Evolutionary conservation across 768 basidiomycete genomes (phyloP).

Genomic region (Piloderma croceum): DNA sequence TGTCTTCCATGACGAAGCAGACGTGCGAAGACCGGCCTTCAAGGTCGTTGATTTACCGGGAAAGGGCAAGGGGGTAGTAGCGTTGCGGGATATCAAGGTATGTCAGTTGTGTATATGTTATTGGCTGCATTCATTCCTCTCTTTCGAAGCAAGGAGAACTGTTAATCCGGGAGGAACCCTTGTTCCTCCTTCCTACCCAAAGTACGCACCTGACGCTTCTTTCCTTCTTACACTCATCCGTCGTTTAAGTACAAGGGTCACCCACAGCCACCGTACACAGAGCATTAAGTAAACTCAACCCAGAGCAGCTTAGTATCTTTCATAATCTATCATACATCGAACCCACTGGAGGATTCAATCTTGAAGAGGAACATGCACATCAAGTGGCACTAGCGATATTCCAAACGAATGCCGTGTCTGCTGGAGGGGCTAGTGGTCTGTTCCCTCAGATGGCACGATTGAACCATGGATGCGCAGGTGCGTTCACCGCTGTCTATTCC

Average conservation of each 20-base stretch:
- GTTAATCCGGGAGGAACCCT: slow-evolving; percentile 48
- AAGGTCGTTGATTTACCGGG: slow-evolving; percentile 45
- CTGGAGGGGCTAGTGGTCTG: slow-evolving; percentile 45
- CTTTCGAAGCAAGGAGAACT: slow-evolving; percentile 66
- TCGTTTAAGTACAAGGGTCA: slow-evolving; percentile 34
- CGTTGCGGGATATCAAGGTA: slow-evolving; percentile 47
- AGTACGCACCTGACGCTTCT: slow-evolving; percentile 39
- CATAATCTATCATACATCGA: slow-evolving; percentile 54
- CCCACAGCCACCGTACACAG: slow-evolving; percentile 40
- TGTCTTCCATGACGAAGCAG: too few relatives aligned
- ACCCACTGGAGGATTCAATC: slow-evolving; percentile 34
- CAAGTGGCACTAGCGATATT: slow-evolving; percentile 59
- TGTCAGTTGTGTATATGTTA: too few relatives aligned
- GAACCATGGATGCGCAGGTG: slow-evolving; percentile 64
- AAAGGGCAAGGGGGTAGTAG: slow-evolving; percentile 51
- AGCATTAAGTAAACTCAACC: slow-evolving; percentile 28
- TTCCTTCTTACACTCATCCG: not conserved
- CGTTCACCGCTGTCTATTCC: slow-evolving; percentile 62
- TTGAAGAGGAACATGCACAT: slow-evolving; percentile 32
- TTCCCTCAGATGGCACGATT: slow-evolving; percentile 63
- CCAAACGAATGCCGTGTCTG: slow-evolving; percentile 59
- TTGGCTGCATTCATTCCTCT: too few relatives aligned
- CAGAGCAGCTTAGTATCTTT: slow-evolving; percentile 35
- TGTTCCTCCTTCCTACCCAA: slow-evolving; percentile 45
- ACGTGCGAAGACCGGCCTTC: too few relatives aligned